Percentiles rank a stretch among this genome's conserved stretches.
Evolutionary conservation across 257 asterid species (phyloP).

Genomic region (Vinca minor): DNA sequence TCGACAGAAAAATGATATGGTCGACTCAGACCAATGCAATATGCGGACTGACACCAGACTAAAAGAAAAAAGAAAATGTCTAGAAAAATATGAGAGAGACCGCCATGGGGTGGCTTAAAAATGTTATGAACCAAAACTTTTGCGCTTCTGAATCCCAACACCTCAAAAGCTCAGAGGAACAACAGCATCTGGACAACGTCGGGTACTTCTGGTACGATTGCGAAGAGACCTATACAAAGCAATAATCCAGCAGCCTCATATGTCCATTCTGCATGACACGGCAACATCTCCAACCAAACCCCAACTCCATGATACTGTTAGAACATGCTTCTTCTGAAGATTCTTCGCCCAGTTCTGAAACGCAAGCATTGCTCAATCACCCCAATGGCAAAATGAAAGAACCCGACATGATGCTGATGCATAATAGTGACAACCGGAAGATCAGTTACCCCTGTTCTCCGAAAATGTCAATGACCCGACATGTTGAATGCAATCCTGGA

Average conservation of each 20-base stretch:
- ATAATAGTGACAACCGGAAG: slow-evolving; percentile 61
- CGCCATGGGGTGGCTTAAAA: slow-evolving; percentile 8
- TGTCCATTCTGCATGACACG: slow-evolving; percentile 23
- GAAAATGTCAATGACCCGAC: slow-evolving; percentile 56
- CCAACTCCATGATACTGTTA: too few relatives aligned
- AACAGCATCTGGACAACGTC: slow-evolving; percentile 23
- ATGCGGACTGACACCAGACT: slow-evolving; percentile 32
- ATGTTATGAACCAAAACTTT: slow-evolving; percentile 18
- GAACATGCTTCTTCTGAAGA: slow-evolving; percentile 15
- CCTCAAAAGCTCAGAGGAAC: slow-evolving; percentile 19
- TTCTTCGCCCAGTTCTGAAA: slow-evolving; percentile 18
- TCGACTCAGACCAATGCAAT: slow-evolving; percentile 39
- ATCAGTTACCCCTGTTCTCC: slow-evolving; percentile 37
- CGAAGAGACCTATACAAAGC: slow-evolving; percentile 21
- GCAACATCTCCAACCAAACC: too few relatives aligned
- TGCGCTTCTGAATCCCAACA: slow-evolving; percentile 18
- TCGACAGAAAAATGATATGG: slow-evolving; percentile 19
- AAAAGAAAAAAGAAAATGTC: slow-evolving; percentile 21
- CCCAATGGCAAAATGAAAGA: slow-evolving; percentile 23
- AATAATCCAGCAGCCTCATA: slow-evolving; percentile 11
- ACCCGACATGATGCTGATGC: slow-evolving; percentile 54
- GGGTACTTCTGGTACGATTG: slow-evolving; percentile 15
- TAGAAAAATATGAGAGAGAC: slow-evolving; percentile 16
- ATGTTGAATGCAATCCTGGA: slow-evolving; percentile 46
- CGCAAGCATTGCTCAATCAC: slow-evolving; percentile 20